Conservation (phyloP, 2,329 filamentous ascomycete species). For the Exophiala viscosa region DNA sequence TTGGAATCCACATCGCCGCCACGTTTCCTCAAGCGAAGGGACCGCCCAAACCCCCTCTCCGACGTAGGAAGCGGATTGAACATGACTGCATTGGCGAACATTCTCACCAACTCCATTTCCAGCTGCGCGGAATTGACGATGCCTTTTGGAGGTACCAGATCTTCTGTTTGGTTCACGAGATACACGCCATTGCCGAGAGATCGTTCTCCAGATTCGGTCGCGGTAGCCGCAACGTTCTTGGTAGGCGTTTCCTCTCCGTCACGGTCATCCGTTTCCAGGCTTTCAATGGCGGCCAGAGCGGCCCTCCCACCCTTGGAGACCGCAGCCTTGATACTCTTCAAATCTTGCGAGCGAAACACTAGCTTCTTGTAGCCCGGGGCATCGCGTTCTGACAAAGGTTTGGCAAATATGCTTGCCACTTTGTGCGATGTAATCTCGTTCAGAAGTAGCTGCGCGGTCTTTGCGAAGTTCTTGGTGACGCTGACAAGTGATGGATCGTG, state of each 20-base stretch:
- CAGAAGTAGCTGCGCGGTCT: constrained; percentile 67
- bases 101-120: constrained; percentile 88
- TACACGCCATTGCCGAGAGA: constrained; percentile 41
- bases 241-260: constrained; percentile 30
- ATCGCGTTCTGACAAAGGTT: constrained; percentile 68
- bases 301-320: constrained; percentile 52
- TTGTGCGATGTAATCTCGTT: constrained; percentile 75
- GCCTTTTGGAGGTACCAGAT: constrained; percentile 77
- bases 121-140: constrained; percentile 93
- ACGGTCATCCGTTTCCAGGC: constrained; percentile 44
- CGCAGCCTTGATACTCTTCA: constrained; percentile 72
- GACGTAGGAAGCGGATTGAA: constrained; percentile 74
- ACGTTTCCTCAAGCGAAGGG: constrained; percentile 44
- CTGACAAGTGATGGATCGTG: constrained; percentile 35
- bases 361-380: constrained; percentile 72
- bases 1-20: constrained; percentile 37
- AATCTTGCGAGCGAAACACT: constrained; percentile 70
- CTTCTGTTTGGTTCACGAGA: constrained; percentile 58
- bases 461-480: constrained; percentile 51
- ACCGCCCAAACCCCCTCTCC: constrained; percentile 63
- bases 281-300: constrained; percentile 41
- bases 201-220: constrained; percentile 7
- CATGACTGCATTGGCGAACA: constrained; percentile 98
- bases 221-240: constrained; percentile 3
- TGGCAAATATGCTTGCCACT: constrained; percentile 74